Evolutionary conservation across 768 basidiomycete species (phyloP).

Genomic region (Auriscalpium vulgare): DNA sequence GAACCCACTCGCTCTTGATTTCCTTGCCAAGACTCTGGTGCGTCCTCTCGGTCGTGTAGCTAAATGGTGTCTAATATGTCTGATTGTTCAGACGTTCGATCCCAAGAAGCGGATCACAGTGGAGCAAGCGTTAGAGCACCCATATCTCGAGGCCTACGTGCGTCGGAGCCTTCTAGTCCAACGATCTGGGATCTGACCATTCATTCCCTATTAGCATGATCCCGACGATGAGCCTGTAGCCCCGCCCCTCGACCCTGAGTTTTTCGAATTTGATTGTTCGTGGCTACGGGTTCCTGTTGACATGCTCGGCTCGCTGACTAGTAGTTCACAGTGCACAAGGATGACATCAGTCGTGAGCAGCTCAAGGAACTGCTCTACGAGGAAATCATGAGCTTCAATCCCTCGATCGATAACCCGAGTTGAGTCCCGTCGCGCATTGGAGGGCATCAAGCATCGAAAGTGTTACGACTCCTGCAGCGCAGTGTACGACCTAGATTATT

Average conservation of each 20-base stretch:
- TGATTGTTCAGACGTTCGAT: slow-evolving; percentile 71
- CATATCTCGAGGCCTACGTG: slow-evolving; percentile 90
- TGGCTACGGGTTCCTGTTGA: slow-evolving; percentile 12
- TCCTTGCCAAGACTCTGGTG: slow-evolving; percentile 79
- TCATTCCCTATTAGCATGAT: slow-evolving; percentile 53
- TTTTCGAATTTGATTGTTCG: slow-evolving; percentile 95
- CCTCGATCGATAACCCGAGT: slow-evolving; percentile 40
- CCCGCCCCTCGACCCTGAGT: slow-evolving; percentile 89
- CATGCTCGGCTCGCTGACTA: neutral
- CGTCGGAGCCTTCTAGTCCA: slow-evolving; percentile 22
- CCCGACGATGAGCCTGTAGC: slow-evolving; percentile 96
- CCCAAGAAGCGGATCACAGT: slow-evolving; percentile 95
- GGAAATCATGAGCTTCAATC: slow-evolving; percentile 88
- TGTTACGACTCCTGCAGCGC: no score
- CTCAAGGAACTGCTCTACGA: slow-evolving; percentile 91
- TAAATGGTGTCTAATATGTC: neutral
- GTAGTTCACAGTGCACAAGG: slow-evolving; percentile 69
- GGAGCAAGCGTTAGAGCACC: slow-evolving; percentile 90
- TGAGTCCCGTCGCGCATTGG: no score
- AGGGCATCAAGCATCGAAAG: no score
- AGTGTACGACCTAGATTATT: no score
- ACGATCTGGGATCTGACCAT: neutral
- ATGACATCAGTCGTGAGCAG: slow-evolving; percentile 91
- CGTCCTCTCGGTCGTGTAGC: slow-evolving; percentile 12
- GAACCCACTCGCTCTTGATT: slow-evolving; percentile 67